These are phyloP conservation scores for Usnea hakonensis DNA, from an alignment of 495 filamentous ascomycete species.

Conservation along the genomic window DNA sequence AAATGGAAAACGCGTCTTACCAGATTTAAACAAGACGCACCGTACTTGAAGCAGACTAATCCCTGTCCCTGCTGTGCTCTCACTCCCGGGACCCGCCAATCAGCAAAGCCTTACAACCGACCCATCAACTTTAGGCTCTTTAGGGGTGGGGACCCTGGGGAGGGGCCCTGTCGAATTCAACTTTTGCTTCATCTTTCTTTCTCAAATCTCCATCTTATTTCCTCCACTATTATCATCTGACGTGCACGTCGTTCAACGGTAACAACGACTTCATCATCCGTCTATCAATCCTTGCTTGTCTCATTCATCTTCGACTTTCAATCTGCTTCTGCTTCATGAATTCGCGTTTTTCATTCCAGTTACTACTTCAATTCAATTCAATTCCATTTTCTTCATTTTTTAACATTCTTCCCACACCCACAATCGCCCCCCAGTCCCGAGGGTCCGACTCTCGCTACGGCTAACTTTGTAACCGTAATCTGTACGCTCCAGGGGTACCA, in stretches of 20 bases:
- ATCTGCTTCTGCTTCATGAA: conserved; percentile 11
- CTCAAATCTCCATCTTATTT: too few relatives aligned
- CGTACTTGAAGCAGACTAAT: conserved; percentile 12
- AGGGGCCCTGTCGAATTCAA: too few relatives aligned
- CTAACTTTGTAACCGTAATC: conserved; percentile 24
- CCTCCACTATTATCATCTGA: too few relatives aligned
- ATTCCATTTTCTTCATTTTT: conserved; percentile 4
- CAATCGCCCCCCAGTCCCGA: too few relatives aligned
- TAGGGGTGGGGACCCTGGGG: background rate
- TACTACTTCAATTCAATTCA: too few relatives aligned
- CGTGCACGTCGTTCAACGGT: background rate
- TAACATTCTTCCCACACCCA: conserved; percentile 18
- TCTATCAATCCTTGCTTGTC: too few relatives aligned
- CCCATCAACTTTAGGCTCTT: background rate
- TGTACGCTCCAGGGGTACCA: conserved; percentile 23
- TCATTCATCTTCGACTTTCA: background rate
- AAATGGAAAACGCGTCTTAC: conserved; percentile 14
- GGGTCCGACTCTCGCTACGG: conserved; percentile 23
- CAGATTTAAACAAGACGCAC: background rate
- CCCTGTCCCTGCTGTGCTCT: conserved; percentile 4
- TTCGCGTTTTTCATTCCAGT: conserved; percentile 17
- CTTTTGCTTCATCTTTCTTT: too few relatives aligned
- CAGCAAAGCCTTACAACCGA: conserved; percentile 4
- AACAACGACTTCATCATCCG: background rate
- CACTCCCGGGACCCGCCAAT: conserved; percentile 8